Evolutionary conservation across 1,139 yeast species (phyloP), one percentile per base, ranked within the genome.

Genomic region (Geotrichum restrictum): DNA sequence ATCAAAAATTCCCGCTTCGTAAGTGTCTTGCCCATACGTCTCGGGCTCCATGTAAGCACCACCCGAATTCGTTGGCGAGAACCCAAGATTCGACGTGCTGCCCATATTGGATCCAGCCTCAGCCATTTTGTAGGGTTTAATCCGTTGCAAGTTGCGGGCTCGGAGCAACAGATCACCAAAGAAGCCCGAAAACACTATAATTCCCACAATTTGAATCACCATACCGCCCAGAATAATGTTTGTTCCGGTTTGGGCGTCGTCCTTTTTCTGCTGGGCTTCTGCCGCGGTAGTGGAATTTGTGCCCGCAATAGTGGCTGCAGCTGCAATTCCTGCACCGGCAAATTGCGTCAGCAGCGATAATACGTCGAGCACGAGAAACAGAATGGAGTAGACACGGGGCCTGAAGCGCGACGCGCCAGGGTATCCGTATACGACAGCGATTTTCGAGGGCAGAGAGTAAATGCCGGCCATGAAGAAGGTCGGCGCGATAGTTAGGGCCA

Each of bases 401-500:
- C 77, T 79, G 55, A 89, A 67, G 0, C 78, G 64, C 1, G 94
- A 81, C 61, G 72, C 82, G 41, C 74, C 67, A 48, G 79, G 72
- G 5, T 37, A 37, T 27, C 95, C 95, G 66, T 81, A 85, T 6
- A 87, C 73, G 50, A 85, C 80, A 44, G 85, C 80, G 57, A 85
- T 61, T 67, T 87, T 88, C 3, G 89, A 94, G 62, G 88, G 75
- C 49, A 84, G 70, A 62, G 80, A 86, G 69, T 89, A 89, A 7
- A 89, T 75, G 3, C 95, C 96, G 3, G 86, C 97, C 89, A 88
- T 86, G 51, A 87, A 75, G 66, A 91, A 88, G 5, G 93, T 93
- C 0, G 97, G 97, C 0, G 89, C 93, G 50, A 89, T 71, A 0
- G 95, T 88, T 57, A 88, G 72, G 55, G 85, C 73, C 49, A 83